These are phyloP conservation scores for Lipomyces spencermartinsiae DNA, from an alignment of 805 yeast species.

Conservation along the genomic window DNA sequence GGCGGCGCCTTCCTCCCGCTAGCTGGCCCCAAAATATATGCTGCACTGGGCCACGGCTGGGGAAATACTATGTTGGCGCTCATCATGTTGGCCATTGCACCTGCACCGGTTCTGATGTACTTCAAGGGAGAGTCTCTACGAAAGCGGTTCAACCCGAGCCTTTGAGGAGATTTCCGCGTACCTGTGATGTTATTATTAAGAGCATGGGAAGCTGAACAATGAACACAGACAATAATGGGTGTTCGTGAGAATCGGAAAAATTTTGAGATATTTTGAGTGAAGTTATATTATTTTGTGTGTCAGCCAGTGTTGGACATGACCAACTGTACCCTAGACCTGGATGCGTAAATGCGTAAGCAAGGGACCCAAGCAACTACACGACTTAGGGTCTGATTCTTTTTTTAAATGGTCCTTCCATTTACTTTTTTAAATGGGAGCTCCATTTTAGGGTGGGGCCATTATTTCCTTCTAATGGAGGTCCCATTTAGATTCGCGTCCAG, in stretches of 20 bases:
- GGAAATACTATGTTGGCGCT: constrained; percentile 60
- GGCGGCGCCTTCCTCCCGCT: constrained; percentile 74
- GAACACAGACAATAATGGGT: neutral
- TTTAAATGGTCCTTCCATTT: too few relatives aligned
- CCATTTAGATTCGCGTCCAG: too few relatives aligned
- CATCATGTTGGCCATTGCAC: constrained; percentile 64
- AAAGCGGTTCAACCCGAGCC: constrained; percentile 19
- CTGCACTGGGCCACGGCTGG: constrained; percentile 35
- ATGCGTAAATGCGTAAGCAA: neutral
- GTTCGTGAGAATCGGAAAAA: neutral
- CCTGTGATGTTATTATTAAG: neutral
- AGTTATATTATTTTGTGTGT: neutral
- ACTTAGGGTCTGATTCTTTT: too few relatives aligned
- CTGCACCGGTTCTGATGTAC: constrained; percentile 52
- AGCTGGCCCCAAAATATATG: constrained; percentile 59
- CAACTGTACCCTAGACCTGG: neutral
- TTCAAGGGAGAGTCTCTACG: constrained; percentile 20
- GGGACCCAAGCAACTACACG: too few relatives aligned
- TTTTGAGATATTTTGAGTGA: neutral
- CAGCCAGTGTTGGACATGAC: neutral
- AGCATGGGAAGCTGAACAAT: neutral
- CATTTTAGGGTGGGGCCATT: too few relatives aligned
- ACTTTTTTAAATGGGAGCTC: too few relatives aligned
- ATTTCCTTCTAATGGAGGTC: too few relatives aligned
- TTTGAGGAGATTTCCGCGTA: constrained; percentile 5